Evolutionary conservation across 495 filamentous ascomycete species (phyloP).

Genomic region (Penicillium psychrofluorescens): DNA sequence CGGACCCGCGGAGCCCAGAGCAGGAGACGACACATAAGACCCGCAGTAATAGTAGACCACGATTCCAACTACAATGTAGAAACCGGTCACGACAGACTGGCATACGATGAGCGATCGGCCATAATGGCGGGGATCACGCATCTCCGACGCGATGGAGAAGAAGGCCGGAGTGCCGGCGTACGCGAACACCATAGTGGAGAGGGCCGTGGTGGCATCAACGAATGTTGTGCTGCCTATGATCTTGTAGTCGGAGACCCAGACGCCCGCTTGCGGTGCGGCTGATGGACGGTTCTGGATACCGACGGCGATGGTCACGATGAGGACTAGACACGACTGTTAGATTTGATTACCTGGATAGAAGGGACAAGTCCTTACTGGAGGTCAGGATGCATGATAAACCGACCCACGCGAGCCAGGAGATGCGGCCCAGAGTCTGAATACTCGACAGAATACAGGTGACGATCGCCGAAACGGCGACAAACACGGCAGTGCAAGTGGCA

Average conservation of each 20-base stretch:
- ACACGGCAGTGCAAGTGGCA: conserved; percentile 48
- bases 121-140: conserved; percentile 57
- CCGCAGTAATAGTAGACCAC: conserved; percentile 67
- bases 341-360: neutral
- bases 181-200: conserved; percentile 61
- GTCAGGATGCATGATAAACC: conserved; percentile 23
- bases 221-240: conserved; percentile 18
- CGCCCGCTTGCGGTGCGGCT: conserved; percentile 11
- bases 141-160: conserved; percentile 66
- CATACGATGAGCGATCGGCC: conserved; percentile 41
- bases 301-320: conserved; percentile 59
- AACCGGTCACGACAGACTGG: conserved; percentile 39
- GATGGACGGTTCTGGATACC: conserved; percentile 35
- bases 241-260: conserved; percentile 18
- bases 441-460: conserved; percentile 19
- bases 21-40: conserved; percentile 53
- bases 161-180: conserved; percentile 51
- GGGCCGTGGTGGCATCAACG: conserved; percentile 39
- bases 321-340: conserved; percentile 45
- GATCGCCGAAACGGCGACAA: conserved; percentile 23
- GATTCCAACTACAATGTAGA: conserved; percentile 57
- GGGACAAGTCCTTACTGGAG: conserved; percentile 34
- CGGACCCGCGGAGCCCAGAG: conserved; percentile 55
- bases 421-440: conserved; percentile 23
- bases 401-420: conserved; percentile 30